Base-by-base conservation (phyloP, 78 protist genomes). In the Planoprotostelium fungivorum region DNA sequence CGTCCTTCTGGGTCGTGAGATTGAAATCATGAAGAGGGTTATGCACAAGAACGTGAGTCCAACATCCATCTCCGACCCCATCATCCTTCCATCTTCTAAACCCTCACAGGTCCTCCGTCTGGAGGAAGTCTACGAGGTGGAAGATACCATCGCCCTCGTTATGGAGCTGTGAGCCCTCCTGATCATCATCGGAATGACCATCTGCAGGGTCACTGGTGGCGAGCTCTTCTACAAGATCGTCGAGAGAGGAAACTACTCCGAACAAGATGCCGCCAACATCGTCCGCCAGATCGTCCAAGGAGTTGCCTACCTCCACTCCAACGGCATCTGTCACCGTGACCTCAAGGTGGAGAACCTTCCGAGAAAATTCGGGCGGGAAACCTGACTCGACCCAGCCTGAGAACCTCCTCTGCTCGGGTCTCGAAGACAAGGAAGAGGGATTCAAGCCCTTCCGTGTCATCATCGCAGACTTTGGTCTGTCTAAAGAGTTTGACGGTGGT, bases 191-290 rank as follows among this genome's bases (percentile, higher is more conserved):
- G 36, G 16, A 37, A 37, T 25, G 36, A 37, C 35, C 16, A 16
- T 37, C 16, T 39, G 31, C 86, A 93, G 96, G n/a, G 95, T 96
- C n/a, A 83, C 89, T 10, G 99, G 99, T 37, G 99, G 99, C 37
- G 99, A 97, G 90, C 92, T 97, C 85, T 97, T 97, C 84, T 96
- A 97, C 84, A 88, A 92, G 39, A 96, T 97, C 90, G 96, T 96
- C 36, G 95, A 92, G 34, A 89, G 93, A 83, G 96, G 98, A 31
- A 91, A 94, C 36, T 97, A 97, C 87, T 89, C 95, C 16, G 98
- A 97, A 90, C 87, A 37, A 10, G 97, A 94, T 37, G 98, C 97
- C 37, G 84, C 95, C 28, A 91, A 84, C 37, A 86, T 97, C 87
- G 87, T 91, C 28, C 84, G 86, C 84, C 95, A 96, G 83, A 90